Evolutionary conservation across 495 filamentous ascomycete genomes (phyloP).

Genomic region (Baudoinia panamericana): DNA sequence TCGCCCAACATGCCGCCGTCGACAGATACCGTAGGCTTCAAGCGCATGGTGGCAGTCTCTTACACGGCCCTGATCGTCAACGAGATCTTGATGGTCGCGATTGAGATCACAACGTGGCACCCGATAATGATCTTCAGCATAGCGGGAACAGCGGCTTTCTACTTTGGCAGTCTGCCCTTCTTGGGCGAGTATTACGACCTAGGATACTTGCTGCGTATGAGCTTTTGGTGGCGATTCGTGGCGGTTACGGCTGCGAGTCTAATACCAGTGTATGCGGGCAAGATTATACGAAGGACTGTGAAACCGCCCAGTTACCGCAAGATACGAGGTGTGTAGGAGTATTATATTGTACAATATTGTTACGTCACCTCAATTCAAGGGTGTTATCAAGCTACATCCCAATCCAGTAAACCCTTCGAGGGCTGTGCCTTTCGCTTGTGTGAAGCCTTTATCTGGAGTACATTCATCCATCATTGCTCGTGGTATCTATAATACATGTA

Average conservation of each 20-base stretch:
- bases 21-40: constrained; percentile 9
- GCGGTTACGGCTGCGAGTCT: constrained; percentile 67
- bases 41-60: constrained; percentile 71
- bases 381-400: no score
- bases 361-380: no score
- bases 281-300: constrained; percentile 68
- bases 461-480: no score
- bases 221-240: constrained; percentile 76
- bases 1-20: no score
- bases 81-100: constrained; percentile 91
- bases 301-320: constrained; percentile 93
- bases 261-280: constrained; percentile 75
- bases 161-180: constrained; percentile 73
- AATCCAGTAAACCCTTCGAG: no score
- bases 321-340: constrained; percentile 48
- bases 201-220: constrained; percentile 59
- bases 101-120: constrained; percentile 96
- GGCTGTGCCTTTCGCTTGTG: no score
- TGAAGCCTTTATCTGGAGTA: no score
- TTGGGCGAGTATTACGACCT: constrained; percentile 85
- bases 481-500: no score
- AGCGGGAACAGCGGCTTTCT: constrained; percentile 66
- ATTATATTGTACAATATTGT: constrained; percentile 10
- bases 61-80: constrained; percentile 90
- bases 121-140: constrained; percentile 78